Evolutionary conservation across 257 asterid species (phyloP), one percentile per base, ranked within the genome.

Genomic region (Solanum medicagineum): DNA sequence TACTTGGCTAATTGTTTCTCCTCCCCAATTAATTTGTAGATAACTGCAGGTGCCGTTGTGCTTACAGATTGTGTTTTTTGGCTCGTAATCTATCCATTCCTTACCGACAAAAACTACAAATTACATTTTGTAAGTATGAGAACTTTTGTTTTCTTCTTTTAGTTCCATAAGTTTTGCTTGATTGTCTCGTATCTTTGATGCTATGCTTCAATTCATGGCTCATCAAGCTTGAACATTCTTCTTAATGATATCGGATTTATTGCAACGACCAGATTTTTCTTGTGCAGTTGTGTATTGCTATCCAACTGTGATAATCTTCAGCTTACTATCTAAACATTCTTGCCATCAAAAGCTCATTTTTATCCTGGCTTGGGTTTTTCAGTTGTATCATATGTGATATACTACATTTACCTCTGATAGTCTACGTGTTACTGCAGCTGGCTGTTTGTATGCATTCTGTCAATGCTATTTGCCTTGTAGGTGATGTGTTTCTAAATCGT

Each of bases 41-140:
- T 90, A 47, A 89, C 93, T 86, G 94, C 93, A 87, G 98, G 98
- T 85, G 98, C 98, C 42, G 95, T 94, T 45, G 90, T 82, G 83
- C 94, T 94, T 53, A 94, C 95, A 13, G 97, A 95, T 90, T 63
- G 85, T 40, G 90, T 85, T 65, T 88, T 88, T 88, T 90, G 99
- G 99, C 87, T 94, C 86, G 9, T 96, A 36, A 83, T 96, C 68
- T 94, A 88, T 90, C 97, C 99, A 20, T 94, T 92, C 79, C 93
- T 89, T 69, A 83, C 91, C 22, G 87, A 60, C 77, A 84, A 87
- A 80, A 89, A 90, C 86, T 88, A 90, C 90, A 79, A 74, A 88
- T 85, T 96, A 81, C 32, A 73, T 70, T 89, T 94, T 85, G 98
- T 96, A 90, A 93, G 98, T 71, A 60, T 16, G 59, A 77, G 65